Base-by-base conservation (phyloP, 148 eudicot species). In the Fagopyrum tataricum region DNA sequence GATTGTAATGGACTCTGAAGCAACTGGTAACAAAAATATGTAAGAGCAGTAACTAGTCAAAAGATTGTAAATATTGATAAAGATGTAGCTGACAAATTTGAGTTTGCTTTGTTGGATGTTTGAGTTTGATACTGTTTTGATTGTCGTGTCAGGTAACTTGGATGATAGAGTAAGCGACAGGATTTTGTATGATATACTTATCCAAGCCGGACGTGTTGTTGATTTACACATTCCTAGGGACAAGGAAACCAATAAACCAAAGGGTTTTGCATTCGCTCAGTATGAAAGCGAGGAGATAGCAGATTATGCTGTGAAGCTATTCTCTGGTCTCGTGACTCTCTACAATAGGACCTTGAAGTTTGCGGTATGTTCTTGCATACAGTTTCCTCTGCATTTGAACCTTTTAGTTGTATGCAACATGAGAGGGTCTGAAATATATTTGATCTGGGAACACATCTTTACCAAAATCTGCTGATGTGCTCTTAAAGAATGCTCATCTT, bases 241-340 rank as follows among this genome's bases (percentile, higher is more conserved):
- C 75, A 91, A 53, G 84, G 98, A 94, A 83, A 91, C 97, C n/a
- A 90, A 88, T 67, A 85, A 83, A 70, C 87, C 88, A 11, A 94
- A 91, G 85, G 98, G 97, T 58, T 88, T 26, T 82, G 97, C 98
- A 41, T 94, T 94, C 81, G 98, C 93, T 4, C 90, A 94, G 77
- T 94, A 89, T 73, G 98, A 94, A 80, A 84, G 84, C 18, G 90
- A 85, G 67, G 98, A 94, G 85, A 86, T 88, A 73, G 98, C 97
- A 71, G 87, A 83, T 69, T 91, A 94, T 84, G 98, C 96, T 72
- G 97, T 90, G 73, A 85, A 75, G 85, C 96, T 94, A 75, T 94
- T 91, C 78, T 77, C 97, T 78, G 96, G 98, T 37, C 91, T 94
- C 56, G 97, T 94, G 26, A 94, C 90, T 68, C 88, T 94, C 48